These are phyloP conservation scores for Saturnispora ahearnii DNA, from an alignment of 805 yeast species.

Conservation along the genomic window DNA sequence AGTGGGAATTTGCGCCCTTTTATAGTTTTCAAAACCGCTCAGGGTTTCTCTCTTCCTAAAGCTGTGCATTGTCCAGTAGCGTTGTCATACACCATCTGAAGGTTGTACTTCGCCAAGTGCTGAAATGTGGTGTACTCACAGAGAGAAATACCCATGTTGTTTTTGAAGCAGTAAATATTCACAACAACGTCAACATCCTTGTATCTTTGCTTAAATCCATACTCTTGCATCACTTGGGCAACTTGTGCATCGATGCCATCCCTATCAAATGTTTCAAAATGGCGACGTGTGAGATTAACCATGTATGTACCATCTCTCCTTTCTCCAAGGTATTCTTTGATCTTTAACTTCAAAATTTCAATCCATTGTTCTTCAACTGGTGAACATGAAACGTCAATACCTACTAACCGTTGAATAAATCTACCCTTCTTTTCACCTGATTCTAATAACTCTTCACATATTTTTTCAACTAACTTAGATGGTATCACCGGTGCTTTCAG, in stretches of 20 bases:
- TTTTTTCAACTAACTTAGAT: constrained; percentile 50
- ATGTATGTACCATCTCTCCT: constrained; percentile 42
- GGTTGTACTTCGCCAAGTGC: constrained; percentile 57
- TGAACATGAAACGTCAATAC: constrained; percentile 66
- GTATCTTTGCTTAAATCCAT: constrained; percentile 55
- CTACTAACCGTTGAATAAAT: constrained; percentile 71
- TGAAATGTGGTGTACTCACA: constrained; percentile 64
- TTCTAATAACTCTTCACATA: constrained; percentile 53
- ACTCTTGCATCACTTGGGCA: constrained; percentile 35
- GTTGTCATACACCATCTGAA: constrained; percentile 69
- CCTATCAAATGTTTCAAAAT: constrained; percentile 64
- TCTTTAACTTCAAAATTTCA: constrained; percentile 30
- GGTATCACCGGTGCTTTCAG: constrained; percentile 75
- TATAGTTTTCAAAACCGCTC: neutral
- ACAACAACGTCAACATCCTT: constrained; percentile 71
- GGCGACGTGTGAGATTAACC: constrained; percentile 68
- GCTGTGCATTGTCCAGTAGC: constrained; percentile 16
- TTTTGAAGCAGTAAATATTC: constrained; percentile 81
- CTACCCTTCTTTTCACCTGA: constrained; percentile 51
- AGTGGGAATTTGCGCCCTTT: neutral
- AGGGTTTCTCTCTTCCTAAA: constrained; percentile 4
- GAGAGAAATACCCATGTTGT: constrained; percentile 63
- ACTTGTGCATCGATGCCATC: constrained; percentile 64
- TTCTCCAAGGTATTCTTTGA: constrained; percentile 15
- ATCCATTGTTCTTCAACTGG: constrained; percentile 62